phyloP scores from a whole-genome alignment of 805 yeast species.

The Monosporozyma servazzii region DNA sequence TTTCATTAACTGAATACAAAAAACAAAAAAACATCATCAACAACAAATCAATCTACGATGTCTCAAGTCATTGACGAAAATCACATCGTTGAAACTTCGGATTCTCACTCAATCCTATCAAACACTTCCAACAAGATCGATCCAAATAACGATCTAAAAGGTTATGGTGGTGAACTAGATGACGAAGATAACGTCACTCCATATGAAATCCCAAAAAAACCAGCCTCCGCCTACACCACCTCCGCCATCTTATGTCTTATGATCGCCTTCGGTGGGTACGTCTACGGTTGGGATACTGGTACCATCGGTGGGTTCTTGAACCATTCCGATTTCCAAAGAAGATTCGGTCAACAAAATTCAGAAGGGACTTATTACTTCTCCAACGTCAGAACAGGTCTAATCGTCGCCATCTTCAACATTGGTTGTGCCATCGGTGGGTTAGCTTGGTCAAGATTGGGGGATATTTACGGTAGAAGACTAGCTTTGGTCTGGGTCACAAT shows the following conservation, averaged over 20 bases:
- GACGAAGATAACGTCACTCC: neutral
- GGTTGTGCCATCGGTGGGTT: constrained; percentile 73
- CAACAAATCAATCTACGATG: constrained; percentile 23
- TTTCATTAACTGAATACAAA: constrained; percentile 31
- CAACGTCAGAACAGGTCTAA: constrained; percentile 47
- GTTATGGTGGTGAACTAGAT: neutral
- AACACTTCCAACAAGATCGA: constrained; percentile 1
- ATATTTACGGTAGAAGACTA: constrained; percentile 54
- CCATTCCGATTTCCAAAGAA: constrained; percentile 41
- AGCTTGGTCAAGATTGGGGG: constrained; percentile 49
- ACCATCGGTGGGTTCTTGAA: constrained; percentile 67
- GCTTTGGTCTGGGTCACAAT: constrained; percentile 39
- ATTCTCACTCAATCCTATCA: constrained; percentile 2
- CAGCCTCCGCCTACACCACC: constrained; percentile 29
- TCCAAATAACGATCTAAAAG: neutral
- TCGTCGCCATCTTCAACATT: constrained; percentile 55
- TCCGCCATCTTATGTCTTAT: constrained; percentile 27
- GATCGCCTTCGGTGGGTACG: constrained; percentile 34
- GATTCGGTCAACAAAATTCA: constrained; percentile 44
- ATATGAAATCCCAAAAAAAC: constrained; percentile 26
- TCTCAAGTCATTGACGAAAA: constrained; percentile 4
- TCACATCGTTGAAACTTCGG: constrained; percentile 2
- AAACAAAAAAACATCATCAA: constrained; percentile 33
- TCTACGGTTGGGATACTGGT: constrained; percentile 74
- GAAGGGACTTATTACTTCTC: constrained; percentile 41